A percentile compares a stretch with the other conserved stretches of the same genome.
These are phyloP conservation scores for Aspergillus phoenicis DNA, from an alignment of 2,329 filamentous ascomycete species.

Conservation along the genomic window DNA sequence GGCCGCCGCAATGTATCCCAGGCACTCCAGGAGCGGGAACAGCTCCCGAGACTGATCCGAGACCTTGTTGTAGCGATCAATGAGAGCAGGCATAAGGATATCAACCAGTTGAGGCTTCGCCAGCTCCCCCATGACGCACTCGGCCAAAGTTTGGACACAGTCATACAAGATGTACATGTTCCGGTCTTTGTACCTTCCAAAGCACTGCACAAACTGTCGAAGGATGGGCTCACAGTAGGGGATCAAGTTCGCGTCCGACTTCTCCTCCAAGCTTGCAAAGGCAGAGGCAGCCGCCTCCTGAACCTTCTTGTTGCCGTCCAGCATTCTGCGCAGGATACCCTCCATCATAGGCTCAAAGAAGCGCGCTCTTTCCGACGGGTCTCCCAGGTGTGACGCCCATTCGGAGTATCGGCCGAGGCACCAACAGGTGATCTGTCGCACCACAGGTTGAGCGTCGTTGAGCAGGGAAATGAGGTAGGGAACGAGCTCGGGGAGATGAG, in stretches of 20 bases:
- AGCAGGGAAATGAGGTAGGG: constrained; percentile 87
- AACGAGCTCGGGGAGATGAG: constrained; percentile 86
- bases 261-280: constrained; percentile 94
- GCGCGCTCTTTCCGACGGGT: constrained; percentile 66
- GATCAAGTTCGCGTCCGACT: constrained; percentile 76
- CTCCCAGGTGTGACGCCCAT: constrained; percentile 80
- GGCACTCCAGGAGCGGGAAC: constrained; percentile 92
- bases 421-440: constrained; percentile 97
- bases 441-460: constrained; percentile 82
- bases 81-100: constrained; percentile 88
- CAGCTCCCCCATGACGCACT: constrained; percentile 81
- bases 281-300: constrained; percentile 95
- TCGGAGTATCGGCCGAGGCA: constrained; percentile 89
- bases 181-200: constrained; percentile 93
- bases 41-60: constrained; percentile 88
- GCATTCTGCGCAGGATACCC: constrained; percentile 88
- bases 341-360: constrained; percentile 98
- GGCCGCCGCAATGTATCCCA: constrained; percentile 90
- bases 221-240: constrained; percentile 90
- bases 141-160: constrained; percentile 94
- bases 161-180: constrained; percentile 99
- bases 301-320: constrained; percentile 96
- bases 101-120: constrained; percentile 79
- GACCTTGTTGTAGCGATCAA: constrained; percentile 83
- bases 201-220: constrained; percentile 88